Percentiles rank a stretch among this genome's conserved stretches.
Evolutionary conservation across 108 stramenopile genomes (phyloP).

Genomic region (Nitzschia putrida): DNA sequence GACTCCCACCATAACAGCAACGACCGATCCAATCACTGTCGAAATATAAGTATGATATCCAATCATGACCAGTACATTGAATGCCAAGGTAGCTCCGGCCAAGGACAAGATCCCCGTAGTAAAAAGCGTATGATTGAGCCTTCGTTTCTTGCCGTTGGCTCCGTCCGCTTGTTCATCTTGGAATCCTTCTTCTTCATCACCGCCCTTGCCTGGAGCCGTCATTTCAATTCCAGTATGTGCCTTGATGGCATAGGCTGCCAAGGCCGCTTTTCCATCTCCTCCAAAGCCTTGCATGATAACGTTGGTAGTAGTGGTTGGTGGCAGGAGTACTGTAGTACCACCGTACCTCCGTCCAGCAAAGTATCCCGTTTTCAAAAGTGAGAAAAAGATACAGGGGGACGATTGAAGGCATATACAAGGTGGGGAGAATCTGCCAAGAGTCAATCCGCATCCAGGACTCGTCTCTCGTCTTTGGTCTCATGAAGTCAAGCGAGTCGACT

Average conservation of each 20-base stretch:
- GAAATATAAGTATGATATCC: neutral
- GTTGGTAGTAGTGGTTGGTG: neutral
- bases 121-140: neutral
- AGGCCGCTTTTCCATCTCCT: neutral
- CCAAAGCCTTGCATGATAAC: neutral
- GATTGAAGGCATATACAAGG: no score
- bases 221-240: no score
- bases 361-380: no score
- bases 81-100: neutral
- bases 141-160: neutral
- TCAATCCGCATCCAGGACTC: no score
- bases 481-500: no score
- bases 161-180: neutral
- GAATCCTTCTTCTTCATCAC: neutral
- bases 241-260: no score
- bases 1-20: neutral
- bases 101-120: neutral
- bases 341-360: no score
- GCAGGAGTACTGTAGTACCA: no score
- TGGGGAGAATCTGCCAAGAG: no score
- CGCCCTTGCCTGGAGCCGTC: neutral
- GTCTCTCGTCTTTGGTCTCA: no score
- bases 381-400: no score
- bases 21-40: neutral
- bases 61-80: constrained; percentile 1